Evolutionary conservation across 2,329 filamentous ascomycete genomes (phyloP).

Genomic region (Colletotrichum abscissum): DNA sequence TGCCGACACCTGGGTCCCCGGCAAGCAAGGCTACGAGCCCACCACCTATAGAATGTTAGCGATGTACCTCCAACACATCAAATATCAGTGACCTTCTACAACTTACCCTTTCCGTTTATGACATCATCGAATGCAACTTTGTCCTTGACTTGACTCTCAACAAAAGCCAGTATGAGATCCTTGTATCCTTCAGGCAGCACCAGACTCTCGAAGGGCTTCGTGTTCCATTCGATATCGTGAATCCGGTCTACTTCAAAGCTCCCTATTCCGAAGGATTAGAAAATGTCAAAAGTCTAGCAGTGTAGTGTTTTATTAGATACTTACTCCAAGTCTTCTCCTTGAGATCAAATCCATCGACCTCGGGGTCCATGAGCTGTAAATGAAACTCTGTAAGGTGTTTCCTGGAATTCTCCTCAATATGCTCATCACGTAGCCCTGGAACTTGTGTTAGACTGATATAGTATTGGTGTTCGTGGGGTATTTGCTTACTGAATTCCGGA

Average conservation of each 20-base stretch:
- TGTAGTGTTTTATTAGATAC: conserved; percentile 1
- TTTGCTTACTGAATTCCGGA: background rate
- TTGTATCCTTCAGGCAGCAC: conserved; percentile 62
- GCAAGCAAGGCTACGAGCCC: conserved; percentile 49
- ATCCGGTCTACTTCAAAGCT: conserved; percentile 58
- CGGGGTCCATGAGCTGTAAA: conserved; percentile 29
- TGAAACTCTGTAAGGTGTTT: conserved; percentile 33
- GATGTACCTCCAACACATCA: no score
- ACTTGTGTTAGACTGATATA: background rate
- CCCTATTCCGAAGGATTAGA: background rate
- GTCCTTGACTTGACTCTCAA: conserved; percentile 55
- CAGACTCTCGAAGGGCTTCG: conserved; percentile 58
- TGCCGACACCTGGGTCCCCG: conserved; percentile 49
- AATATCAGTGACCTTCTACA: no score
- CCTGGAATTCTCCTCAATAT: background rate
- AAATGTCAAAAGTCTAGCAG: background rate
- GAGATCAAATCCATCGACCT: conserved; percentile 57
- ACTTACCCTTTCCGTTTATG: conserved; percentile 61
- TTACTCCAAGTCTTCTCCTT: conserved; percentile 56
- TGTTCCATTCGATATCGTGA: conserved; percentile 58
- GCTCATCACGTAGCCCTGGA: background rate
- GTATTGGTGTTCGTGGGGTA: background rate
- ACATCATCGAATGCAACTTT: conserved; percentile 61
- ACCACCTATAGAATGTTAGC: conserved; percentile 29
- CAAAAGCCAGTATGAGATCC: conserved; percentile 62